Evolutionary conservation across 306 rosid genomes (phyloP), one percentile per base, ranked within the genome.

Genomic region (Glycyrrhiza uralensis): DNA sequence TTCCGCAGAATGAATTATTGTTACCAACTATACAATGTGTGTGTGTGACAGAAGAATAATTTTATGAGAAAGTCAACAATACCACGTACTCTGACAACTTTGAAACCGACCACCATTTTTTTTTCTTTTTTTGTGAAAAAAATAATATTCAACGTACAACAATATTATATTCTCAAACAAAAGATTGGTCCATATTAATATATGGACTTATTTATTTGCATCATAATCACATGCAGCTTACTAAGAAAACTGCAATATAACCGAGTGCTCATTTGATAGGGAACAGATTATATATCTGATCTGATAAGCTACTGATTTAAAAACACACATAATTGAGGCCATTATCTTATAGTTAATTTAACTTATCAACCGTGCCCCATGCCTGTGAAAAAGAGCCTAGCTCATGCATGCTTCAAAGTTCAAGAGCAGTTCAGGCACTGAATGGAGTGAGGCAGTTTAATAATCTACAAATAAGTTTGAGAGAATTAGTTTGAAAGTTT

Each of bases 351-450:
- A 58, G 57, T 14, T 46, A 12, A 1, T 5, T 12, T 13, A 46
- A n/a, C 77, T 72, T 72, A 72, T 72, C 77, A 72, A 60, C 49
- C 36, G n/a, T 36, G 47, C 68, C 12, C 4, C 69, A 19, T 30
- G 32, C 33, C 19, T 17, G 1, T 18, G 61, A 8, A 26, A 57
- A 29, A 14, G 72, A 10, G 22, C 24, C 17, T 38, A 56, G 1
- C 38, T 13, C 51, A 23, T 13, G 6, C 51, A 23, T 13, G 6
- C 49, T 4, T 38, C 17, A 36, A 15, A 59, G 14, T 58, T 33
- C 15, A 9, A 10, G 10, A 11, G n/a, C n/a, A n/a, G 11, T 60
- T 33, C 18, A 17, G 5, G 33, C 36, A 36, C 26, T 1, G 7
- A 46, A 17, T 46, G 9, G 9, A 24, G 17, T 11, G 62, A 29